Evolutionary conservation across 2,329 filamentous ascomycete species (phyloP).

Genomic region (Fusarium foetens): DNA sequence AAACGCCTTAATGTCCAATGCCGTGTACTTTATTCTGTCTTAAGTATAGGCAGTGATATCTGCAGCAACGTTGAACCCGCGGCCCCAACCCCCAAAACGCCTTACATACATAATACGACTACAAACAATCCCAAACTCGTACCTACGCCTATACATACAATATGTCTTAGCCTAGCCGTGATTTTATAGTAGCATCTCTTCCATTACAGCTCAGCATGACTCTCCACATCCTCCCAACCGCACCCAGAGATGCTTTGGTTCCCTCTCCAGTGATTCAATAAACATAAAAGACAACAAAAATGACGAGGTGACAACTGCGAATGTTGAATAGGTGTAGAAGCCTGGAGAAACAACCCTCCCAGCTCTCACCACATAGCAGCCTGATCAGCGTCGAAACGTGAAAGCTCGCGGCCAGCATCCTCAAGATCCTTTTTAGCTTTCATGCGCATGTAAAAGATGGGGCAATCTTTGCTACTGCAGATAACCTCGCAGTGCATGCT

Average conservation of each 20-base stretch:
- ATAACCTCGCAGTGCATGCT: conserved; percentile 99
- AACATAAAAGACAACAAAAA: conserved; percentile 5
- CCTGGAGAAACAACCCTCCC: background rate
- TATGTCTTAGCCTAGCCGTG: conserved; percentile 16
- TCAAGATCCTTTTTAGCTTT: conserved; percentile 99
- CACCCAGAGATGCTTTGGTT: background rate
- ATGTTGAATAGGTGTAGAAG: background rate
- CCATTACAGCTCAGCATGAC: conserved; percentile 19
- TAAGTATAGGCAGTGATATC: conserved; percentile 30
- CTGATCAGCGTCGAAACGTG: conserved; percentile 87
- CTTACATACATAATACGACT: conserved; percentile 42
- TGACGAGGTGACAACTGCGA: background rate
- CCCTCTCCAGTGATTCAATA: conserved; percentile 1
- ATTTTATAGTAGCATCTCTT: conserved; percentile 14
- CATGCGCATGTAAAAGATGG: conserved; percentile 99
- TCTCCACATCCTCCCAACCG: conserved; percentile 14
- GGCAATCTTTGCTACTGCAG: conserved; percentile 94
- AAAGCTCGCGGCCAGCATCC: conserved; percentile 89
- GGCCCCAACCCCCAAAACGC: conserved; percentile 36
- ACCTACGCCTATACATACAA: conserved; percentile 28
- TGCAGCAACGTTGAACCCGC: conserved; percentile 32
- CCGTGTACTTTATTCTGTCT: conserved; percentile 25
- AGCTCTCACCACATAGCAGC: conserved; percentile 67
- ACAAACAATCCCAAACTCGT: conserved; percentile 29
- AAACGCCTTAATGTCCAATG: conserved; percentile 3